A percentile compares a stretch with the other conserved stretches of the same genome.
These are phyloP conservation scores for Amanita jacksonii DNA, from an alignment of 768 basidiomycete genomes.

Conservation along the genomic window DNA sequence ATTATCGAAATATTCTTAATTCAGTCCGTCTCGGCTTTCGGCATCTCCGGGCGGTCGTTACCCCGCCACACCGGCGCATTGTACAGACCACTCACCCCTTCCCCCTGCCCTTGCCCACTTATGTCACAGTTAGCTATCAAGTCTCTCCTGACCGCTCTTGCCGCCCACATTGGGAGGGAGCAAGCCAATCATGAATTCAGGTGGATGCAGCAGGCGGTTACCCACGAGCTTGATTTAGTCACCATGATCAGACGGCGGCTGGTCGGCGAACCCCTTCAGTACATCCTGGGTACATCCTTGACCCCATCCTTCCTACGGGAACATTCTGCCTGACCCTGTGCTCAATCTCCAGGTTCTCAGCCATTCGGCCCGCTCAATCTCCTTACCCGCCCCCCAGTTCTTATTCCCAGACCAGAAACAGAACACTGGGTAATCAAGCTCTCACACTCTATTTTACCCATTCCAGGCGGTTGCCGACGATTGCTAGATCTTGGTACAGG, in stretches of 20 bases:
- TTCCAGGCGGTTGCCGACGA: conserved; percentile 24
- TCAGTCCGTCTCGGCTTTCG: conserved; percentile 10
- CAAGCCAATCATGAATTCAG: conserved; percentile 32
- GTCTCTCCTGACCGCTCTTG: conserved; percentile 17
- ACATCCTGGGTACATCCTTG: conserved; percentile 64
- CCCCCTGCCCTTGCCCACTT: conserved; percentile 8
- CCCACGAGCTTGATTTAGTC: conserved; percentile 15
- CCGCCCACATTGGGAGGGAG: conserved; percentile 20
- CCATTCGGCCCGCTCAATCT: conserved; percentile 83
- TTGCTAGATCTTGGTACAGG: conserved; percentile 92
- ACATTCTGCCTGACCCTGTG: conserved; percentile 8
- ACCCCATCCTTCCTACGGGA: conserved; percentile 2
- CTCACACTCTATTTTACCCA: conserved; percentile 33
- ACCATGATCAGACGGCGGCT: conserved; percentile 51
- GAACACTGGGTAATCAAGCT: conserved; percentile 71
- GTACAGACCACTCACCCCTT: not conserved
- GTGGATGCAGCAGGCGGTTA: conserved; percentile 31
- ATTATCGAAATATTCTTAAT: conserved; percentile 5
- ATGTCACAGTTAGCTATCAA: not conserved
- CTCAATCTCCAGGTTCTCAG: conserved; percentile 47
- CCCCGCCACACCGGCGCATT: not conserved
- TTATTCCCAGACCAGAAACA: conserved; percentile 95
- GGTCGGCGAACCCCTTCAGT: conserved; percentile 77
- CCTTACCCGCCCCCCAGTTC: conserved; percentile 62
- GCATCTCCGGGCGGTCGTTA: conserved; percentile 7